phyloP scores from a whole-genome alignment of 148 eudicot species.

The Heliosperma pusillum region DNA sequence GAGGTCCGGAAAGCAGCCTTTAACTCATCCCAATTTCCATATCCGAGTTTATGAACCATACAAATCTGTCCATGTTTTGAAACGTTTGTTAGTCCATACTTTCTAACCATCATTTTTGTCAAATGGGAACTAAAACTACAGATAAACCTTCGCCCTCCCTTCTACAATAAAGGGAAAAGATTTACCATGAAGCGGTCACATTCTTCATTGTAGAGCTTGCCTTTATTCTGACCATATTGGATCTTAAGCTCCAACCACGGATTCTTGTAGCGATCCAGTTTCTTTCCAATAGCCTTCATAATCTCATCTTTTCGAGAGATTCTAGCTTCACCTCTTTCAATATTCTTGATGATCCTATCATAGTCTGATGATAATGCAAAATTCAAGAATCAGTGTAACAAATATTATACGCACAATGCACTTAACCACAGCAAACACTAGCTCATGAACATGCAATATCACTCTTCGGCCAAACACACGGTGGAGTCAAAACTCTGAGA shows the following conservation, averaged over 20 bases:
- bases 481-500: not conserved
- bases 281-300: slow-evolving; percentile 97
- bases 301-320: slow-evolving; percentile 94
- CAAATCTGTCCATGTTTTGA: slow-evolving; percentile 51
- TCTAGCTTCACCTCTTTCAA: slow-evolving; percentile 99
- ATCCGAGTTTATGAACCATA: slow-evolving; percentile 95
- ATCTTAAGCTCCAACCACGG: slow-evolving; percentile 97
- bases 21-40: slow-evolving; percentile 98
- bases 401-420: not conserved
- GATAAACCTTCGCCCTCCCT: not conserved
- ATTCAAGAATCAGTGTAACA: slow-evolving; percentile 9
- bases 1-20: slow-evolving; percentile 95
- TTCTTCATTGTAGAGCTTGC: slow-evolving; percentile 97
- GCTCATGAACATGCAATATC: not conserved
- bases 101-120: not conserved
- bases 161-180: not conserved
- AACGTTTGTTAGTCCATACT: slow-evolving; percentile 2
- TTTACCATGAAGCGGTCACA: slow-evolving; percentile 98
- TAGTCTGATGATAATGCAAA: slow-evolving; percentile 47
- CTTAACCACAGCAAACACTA: not conserved
- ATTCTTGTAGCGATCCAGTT: slow-evolving; percentile 88
- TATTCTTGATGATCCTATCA: slow-evolving; percentile 90
- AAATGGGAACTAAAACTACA: not conserved
- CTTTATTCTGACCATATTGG: slow-evolving; percentile 99
- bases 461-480: not conserved